Evolutionary conservation across 352 stramenopile species (phyloP), one percentile per base, ranked within the genome.

Genomic region (Globisporangium alternatum): DNA sequence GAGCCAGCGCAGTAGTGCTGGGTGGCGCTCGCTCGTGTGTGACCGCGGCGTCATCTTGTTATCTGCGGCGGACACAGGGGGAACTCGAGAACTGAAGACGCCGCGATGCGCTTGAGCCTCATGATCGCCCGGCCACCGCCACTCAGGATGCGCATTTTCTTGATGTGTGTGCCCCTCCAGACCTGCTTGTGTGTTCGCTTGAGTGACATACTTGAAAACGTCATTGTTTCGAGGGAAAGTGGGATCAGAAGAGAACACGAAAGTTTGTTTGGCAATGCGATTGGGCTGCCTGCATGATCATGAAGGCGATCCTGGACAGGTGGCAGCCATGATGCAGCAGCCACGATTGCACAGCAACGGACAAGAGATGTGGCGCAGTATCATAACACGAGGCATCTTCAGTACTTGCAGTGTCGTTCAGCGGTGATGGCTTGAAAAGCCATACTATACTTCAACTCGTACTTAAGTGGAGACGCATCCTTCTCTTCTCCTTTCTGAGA

Each of bases 1-100:
- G 37, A 92, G 67, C 89, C 89, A 97, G 22, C 88, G 86, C 80
- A 93, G 49, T 17, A 56, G 49, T 8, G 28, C 49, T 76, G 49
- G 62, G 67, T 77, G 51, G 51, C 59, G 30, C 5, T 30, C 54
- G 19, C 37, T 57, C 64, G 33, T 15, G 28, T 56, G 28, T 17
- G 49, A 13, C 2, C 28, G 49, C 28, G 49, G 17, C 17, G 43
- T 48, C 43, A 56, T 56, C 49, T 39, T n/a, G 21, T n/a, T 4
- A 21, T 17, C 30, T 12, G 30, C 7, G 25, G 30, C 10, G 25
- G 6, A 25, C 47, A 22, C 25, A 28, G 22, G 47, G 22, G 47
- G 25, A 37, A 55, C 25, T 48, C 43, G 19, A 48, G 43, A 21
- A 55, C 28, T 55, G 48, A 22, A 22, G 48, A 1, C 25, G 21